Conservation (phyloP, 345 rosid species). For the Salix purpurea region DNA sequence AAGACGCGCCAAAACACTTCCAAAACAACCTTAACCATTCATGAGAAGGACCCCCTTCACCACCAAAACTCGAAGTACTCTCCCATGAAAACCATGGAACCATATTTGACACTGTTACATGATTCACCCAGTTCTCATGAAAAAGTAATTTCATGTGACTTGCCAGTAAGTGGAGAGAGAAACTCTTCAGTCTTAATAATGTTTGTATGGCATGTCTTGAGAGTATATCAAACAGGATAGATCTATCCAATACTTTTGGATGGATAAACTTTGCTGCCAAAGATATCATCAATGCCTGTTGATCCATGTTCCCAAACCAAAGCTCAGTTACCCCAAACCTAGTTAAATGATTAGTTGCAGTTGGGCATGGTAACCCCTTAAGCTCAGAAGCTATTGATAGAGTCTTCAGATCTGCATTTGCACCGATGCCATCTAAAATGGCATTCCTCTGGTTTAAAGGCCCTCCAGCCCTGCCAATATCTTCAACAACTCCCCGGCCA, state of each 20-base stretch:
- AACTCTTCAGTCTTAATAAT: slow-evolving; percentile 54
- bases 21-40: slow-evolving; percentile 87
- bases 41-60: slow-evolving; percentile 77
- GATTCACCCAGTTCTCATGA: slow-evolving; percentile 73
- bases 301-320: slow-evolving; percentile 85
- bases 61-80: slow-evolving; percentile 48
- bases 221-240: slow-evolving; percentile 56
- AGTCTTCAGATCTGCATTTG: slow-evolving; percentile 45
- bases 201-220: slow-evolving; percentile 47
- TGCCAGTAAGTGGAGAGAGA: slow-evolving; percentile 69
- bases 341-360: slow-evolving; percentile 64
- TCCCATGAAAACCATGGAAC: slow-evolving; percentile 96
- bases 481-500: slow-evolving; percentile 88
- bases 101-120: slow-evolving; percentile 52
- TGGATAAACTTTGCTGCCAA: slow-evolving; percentile 74
- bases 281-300: slow-evolving; percentile 69
- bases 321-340: slow-evolving; percentile 67
- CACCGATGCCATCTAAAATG: slow-evolving; percentile 26
- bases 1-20: slow-evolving; percentile 64
- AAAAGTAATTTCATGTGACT: slow-evolving; percentile 68
- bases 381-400: slow-evolving; percentile 53
- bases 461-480: slow-evolving; percentile 72
- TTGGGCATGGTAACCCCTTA: slow-evolving; percentile 80
- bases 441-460: slow-evolving; percentile 33
- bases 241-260: slow-evolving; percentile 68